Conservation (phyloP, 2,329 filamentous ascomycete species). For the Ophiobolus disseminans region DNA sequence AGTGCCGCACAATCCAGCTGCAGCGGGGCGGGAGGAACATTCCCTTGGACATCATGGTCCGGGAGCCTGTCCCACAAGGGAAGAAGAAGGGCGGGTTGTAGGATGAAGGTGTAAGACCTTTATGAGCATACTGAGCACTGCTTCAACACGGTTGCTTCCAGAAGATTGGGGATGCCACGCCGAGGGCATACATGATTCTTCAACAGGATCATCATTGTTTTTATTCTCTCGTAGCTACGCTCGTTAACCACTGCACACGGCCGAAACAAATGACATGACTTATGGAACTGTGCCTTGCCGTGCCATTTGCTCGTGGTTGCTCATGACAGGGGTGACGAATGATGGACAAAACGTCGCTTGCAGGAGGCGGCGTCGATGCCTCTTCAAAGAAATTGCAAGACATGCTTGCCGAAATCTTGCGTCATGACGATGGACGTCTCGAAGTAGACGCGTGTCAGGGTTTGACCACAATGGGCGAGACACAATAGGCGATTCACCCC, state of each 20-base stretch:
- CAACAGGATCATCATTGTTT: conserved; percentile 25
- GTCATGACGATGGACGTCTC: neutral
- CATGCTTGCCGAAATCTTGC: too few relatives aligned
- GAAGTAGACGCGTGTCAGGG: neutral
- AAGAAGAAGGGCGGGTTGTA: conserved; percentile 25
- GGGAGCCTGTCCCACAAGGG: conserved; percentile 63
- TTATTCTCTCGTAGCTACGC: neutral
- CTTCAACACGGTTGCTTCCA: conserved; percentile 33
- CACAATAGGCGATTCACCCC: neutral
- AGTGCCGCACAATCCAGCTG: conserved; percentile 68
- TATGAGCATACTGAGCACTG: conserved; percentile 15
- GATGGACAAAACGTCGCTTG: too few relatives aligned
- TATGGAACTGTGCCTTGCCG: too few relatives aligned
- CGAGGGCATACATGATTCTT: conserved; percentile 17
- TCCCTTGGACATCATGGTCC: conserved; percentile 79
- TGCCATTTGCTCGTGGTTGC: too few relatives aligned
- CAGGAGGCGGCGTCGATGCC: neutral
- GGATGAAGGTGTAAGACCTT: neutral
- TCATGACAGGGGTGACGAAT: neutral
- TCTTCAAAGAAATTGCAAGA: neutral
- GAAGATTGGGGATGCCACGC: neutral
- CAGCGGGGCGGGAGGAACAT: conserved; percentile 65
- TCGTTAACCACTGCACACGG: too few relatives aligned
- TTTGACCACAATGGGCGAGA: neutral
- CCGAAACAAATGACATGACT: too few relatives aligned